Evolutionary conservation across 495 filamentous ascomycete genomes (phyloP).

Genomic region (Pyrenopolyporus hunteri): DNA sequence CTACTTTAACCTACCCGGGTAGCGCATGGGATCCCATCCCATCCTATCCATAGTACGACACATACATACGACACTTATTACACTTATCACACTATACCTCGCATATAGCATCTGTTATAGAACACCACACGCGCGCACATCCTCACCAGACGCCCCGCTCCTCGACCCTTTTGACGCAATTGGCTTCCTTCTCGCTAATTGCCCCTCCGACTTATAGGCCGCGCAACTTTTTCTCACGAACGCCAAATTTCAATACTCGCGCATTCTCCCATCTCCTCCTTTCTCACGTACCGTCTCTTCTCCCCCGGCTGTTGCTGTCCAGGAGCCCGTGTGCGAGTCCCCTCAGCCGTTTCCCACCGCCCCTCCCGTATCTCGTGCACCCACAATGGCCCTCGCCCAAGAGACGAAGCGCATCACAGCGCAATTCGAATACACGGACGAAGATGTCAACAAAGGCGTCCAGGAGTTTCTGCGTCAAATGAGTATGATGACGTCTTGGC

Average conservation of each 20-base stretch:
- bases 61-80: neutral
- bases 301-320: conserved; percentile 46
- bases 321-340: conserved; percentile 52
- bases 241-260: conserved; percentile 44
- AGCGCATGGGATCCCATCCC: too few relatives aligned
- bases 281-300: conserved; percentile 48
- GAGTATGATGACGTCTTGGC: conserved; percentile 56
- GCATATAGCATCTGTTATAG: too few relatives aligned
- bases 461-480: conserved; percentile 86
- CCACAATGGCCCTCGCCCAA: conserved; percentile 65
- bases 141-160: too few relatives aligned
- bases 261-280: conserved; percentile 43
- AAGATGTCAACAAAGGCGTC: conserved; percentile 78
- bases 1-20: too few relatives aligned
- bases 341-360: conserved; percentile 54
- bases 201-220: conserved; percentile 37
- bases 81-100: neutral
- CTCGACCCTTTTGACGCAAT: conserved; percentile 34
- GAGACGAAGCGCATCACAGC: conserved; percentile 78
- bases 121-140: too few relatives aligned
- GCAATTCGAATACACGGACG: conserved; percentile 84
- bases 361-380: conserved; percentile 53
- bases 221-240: conserved; percentile 43
- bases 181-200: conserved; percentile 26
- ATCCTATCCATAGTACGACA: too few relatives aligned